Evolutionary conservation across 164 flowering plant genomes (phyloP).

Genomic region (Berberis vulgaris): DNA sequence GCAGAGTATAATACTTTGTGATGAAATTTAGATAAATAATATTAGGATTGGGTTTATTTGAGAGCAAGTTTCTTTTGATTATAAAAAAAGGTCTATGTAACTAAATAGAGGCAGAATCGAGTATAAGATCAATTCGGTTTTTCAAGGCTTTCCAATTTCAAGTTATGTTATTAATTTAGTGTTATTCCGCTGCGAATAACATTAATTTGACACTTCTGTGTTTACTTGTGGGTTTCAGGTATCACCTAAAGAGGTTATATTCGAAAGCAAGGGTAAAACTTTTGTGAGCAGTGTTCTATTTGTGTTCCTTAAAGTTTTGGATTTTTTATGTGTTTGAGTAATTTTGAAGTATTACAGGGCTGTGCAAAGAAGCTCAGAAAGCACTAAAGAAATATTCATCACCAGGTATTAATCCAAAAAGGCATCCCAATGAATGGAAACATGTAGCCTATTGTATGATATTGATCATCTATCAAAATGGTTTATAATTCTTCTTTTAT

Average conservation of each 20-base stretch:
- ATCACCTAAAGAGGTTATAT: slow-evolving; percentile 78
- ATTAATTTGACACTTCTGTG: background rate
- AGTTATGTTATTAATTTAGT: too few relatives aligned
- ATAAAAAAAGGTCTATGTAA: too few relatives aligned
- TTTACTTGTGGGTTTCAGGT: slow-evolving; percentile 33
- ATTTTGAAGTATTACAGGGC: slow-evolving; percentile 36
- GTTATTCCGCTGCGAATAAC: background rate
- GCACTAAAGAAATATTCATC: slow-evolving; percentile 72
- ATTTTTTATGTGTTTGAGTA: background rate
- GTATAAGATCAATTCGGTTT: too few relatives aligned
- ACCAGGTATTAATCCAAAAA: slow-evolving; percentile 31
- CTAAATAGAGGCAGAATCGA: too few relatives aligned
- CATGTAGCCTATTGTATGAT: background rate
- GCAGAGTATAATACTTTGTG: too few relatives aligned
- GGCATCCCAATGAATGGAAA: background rate
- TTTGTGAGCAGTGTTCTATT: slow-evolving; percentile 2
- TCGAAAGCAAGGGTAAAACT: slow-evolving; percentile 58
- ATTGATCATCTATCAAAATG: too few relatives aligned
- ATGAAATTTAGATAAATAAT: too few relatives aligned
- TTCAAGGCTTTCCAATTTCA: too few relatives aligned
- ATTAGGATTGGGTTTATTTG: too few relatives aligned
- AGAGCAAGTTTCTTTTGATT: too few relatives aligned
- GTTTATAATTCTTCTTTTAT: too few relatives aligned
- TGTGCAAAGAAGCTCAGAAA: slow-evolving; percentile 76
- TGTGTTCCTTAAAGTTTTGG: background rate